Evolutionary conservation across 768 basidiomycete species (phyloP).

Genomic region (Hydnum rufescens): DNA sequence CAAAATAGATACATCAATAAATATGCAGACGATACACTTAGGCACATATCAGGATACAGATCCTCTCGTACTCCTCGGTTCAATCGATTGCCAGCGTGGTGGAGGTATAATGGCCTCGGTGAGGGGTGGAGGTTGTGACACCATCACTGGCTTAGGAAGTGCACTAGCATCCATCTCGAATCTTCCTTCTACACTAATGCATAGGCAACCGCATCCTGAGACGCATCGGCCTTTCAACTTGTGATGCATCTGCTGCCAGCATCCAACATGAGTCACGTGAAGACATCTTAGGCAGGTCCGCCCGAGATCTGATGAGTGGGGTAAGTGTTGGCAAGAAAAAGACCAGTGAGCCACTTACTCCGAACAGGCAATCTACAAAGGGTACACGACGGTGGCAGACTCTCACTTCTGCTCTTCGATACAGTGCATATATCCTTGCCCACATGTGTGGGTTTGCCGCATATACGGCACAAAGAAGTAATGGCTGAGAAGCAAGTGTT

Average conservation of each 20-base stretch:
- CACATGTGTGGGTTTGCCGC: slow-evolving; percentile 19
- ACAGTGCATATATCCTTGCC: slow-evolving; percentile 21
- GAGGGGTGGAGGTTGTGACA: too few species aligned
- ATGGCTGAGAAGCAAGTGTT: slow-evolving; percentile 18
- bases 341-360: slow-evolving; percentile 24
- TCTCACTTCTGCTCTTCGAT: slow-evolving; percentile 24
- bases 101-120: too few species aligned
- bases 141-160: too few species aligned
- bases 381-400: slow-evolving; percentile 35
- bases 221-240: slow-evolving; percentile 32
- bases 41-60: too few species aligned
- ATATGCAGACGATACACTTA: too few species aligned
- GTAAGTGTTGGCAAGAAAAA: neutral
- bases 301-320: slow-evolving; percentile 30
- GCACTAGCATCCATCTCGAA: slow-evolving; percentile 17
- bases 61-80: too few species aligned
- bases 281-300: slow-evolving; percentile 39
- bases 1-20: too few species aligned
- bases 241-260: slow-evolving; percentile 28
- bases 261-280: slow-evolving; percentile 46
- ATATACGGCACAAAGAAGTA: slow-evolving; percentile 25
- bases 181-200: slow-evolving; percentile 13
- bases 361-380: slow-evolving; percentile 60
- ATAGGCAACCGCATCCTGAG: slow-evolving; percentile 50
- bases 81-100: too few species aligned